Conservation (phyloP, 2,329 filamentous ascomycete species). For the Trichoderma sp. region DNA sequence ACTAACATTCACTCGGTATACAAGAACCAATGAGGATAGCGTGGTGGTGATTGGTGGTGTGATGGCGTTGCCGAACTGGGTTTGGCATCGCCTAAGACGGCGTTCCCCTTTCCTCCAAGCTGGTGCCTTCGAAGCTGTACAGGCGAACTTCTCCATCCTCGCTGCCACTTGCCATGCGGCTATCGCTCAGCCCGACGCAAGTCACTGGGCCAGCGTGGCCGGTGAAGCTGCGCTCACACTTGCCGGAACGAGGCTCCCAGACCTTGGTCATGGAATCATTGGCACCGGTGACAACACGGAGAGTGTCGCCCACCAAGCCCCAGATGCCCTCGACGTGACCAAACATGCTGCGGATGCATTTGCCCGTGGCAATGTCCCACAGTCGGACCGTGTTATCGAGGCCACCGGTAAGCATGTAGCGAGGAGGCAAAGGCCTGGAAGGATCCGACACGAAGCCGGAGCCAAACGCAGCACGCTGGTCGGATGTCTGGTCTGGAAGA, state of each 20-base stretch:
- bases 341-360: constrained; percentile 88
- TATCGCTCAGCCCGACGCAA: constrained; percentile 87
- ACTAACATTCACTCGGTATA: background rate
- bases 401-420: constrained; percentile 90
- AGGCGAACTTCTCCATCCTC: constrained; percentile 91
- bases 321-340: constrained; percentile 96
- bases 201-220: constrained; percentile 90
- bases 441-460: constrained; percentile 59
- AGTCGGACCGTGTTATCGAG: constrained; percentile 88
- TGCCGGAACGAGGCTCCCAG: constrained; percentile 90
- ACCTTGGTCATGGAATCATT: constrained; percentile 92
- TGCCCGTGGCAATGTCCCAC: constrained; percentile 82
- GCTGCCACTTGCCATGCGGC: constrained; percentile 83
- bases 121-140: constrained; percentile 66
- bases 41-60: background rate
- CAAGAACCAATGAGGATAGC: background rate
- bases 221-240: constrained; percentile 87
- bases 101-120: constrained; percentile 49
- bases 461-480: constrained; percentile 56
- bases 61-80: background rate
- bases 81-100: constrained; percentile 38
- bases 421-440: constrained; percentile 69
- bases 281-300: constrained; percentile 83
- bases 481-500: constrained; percentile 31
- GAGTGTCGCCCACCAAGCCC: constrained; percentile 83